Evolutionary conservation across 331 rosid genomes (phyloP), one percentile per base, ranked within the genome.

Genomic region (Acacia pycnantha): DNA sequence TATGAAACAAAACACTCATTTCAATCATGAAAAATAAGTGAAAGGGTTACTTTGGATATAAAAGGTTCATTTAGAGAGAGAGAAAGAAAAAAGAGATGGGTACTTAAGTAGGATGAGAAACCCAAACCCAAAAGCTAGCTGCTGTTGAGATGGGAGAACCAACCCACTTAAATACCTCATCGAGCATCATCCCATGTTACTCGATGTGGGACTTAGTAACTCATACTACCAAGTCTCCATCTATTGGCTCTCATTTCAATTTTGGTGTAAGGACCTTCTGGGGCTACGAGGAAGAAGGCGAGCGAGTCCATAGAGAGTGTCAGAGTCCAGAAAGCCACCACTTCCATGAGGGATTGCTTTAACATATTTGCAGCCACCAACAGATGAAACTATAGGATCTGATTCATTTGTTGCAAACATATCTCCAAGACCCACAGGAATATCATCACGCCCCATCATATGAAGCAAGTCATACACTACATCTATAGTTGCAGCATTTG

Each of bases 371-470:
- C 99, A 95, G 59, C 85, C 86, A 77, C 98, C 99, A 79, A 91
- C 90, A n/a, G 85, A 73, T 67, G 89, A 19, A 40, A 78, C 79
- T 73, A 41, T 47, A 78, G 92, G 86, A 75, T 93, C 92, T 24
- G 92, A 82, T 18, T 93, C 97, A 86, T 93, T 92, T 83, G 56
- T 83, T 18, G 94, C 93, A 84, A 87, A 93, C 11, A 87, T 78
- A n/a, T 93, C 97, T 84, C 99, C 99, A 6, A 89, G 88, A 74
- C 98, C 99, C 50, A 95, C 93, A 21, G 89, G 94, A 73, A 95
- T 91, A 86, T 95, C 99, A 14, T 93, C 99, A 24, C 97, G 91
- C 12, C 99, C 99, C 99, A 95, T 93, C 99, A 90, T 95, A 83
- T 95, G 99, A 37, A 95, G 91, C 47, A 95, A 22, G 73, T 93